A percentile compares a stretch with the other conserved stretches of the same genome.
phyloP scores from a whole-genome alignment of 768 basidiomycete species.

The Chiua virens region DNA sequence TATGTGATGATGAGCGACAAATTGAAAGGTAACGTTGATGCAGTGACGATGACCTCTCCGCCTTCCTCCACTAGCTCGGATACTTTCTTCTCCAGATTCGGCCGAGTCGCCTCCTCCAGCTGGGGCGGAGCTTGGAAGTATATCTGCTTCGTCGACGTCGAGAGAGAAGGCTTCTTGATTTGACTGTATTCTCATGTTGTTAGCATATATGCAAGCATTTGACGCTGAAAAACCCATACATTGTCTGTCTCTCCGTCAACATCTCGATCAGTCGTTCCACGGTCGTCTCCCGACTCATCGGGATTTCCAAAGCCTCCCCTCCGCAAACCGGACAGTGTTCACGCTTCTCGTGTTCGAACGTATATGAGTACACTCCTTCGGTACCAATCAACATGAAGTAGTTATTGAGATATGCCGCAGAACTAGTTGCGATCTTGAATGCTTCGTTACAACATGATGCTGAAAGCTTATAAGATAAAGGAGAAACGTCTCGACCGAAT shows the following conservation, averaged over 20 bases:
- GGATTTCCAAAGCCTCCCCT: slow-evolving; percentile 78
- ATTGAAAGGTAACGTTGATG: slow-evolving; percentile 85
- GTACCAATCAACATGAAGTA: slow-evolving; percentile 99
- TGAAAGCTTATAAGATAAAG: slow-evolving; percentile 26
- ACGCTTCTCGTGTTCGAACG: slow-evolving; percentile 92
- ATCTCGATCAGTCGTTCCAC: slow-evolving; percentile 88
- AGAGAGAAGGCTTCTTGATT: slow-evolving; percentile 94
- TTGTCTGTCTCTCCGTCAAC: slow-evolving; percentile 83
- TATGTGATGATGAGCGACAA: slow-evolving; percentile 68
- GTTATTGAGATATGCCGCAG: slow-evolving; percentile 92
- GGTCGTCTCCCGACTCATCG: slow-evolving; percentile 69
- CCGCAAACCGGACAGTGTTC: slow-evolving; percentile 97
- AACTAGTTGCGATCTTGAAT: slow-evolving; percentile 96
- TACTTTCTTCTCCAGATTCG: slow-evolving; percentile 86
- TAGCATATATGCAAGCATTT: not conserved
- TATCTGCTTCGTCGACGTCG: slow-evolving; percentile 70
- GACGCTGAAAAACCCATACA: slow-evolving; percentile 53
- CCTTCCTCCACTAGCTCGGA: slow-evolving; percentile 76
- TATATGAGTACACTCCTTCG: slow-evolving; percentile 94
- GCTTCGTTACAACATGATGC: slow-evolving; percentile 99
- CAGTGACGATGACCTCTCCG: slow-evolving; percentile 84
- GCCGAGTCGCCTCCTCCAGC: slow-evolving; percentile 84
- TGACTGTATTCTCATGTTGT: slow-evolving; percentile 55
- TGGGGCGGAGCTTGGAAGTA: slow-evolving; percentile 95
- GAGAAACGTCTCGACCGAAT: not conserved